Percentiles rank a stretch among this genome's conserved stretches.
These are phyloP conservation scores for Rhizopus microsporus DNA, from an alignment of 371 early-diverging fungal species.

Conservation along the genomic window DNA sequence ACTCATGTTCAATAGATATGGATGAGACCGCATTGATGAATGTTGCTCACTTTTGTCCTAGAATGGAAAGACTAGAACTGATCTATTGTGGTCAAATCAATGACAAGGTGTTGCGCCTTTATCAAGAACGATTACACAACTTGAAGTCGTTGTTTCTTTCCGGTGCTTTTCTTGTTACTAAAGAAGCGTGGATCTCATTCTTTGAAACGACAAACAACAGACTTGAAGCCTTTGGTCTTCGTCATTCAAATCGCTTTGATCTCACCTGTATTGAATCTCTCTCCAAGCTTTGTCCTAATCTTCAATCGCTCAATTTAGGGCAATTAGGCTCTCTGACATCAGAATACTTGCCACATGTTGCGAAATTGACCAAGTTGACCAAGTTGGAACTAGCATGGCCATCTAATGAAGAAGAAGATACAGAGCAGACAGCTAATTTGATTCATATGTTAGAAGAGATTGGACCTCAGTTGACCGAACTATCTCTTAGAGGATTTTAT, in stretches of 20 bases:
- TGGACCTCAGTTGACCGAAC: conserved; percentile 40
- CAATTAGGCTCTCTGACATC: conserved; percentile 57
- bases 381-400: conserved; percentile 55
- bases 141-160: conserved; percentile 64
- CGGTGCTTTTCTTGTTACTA: conserved; percentile 75
- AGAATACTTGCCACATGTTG: conserved; percentile 46
- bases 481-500: conserved; percentile 61
- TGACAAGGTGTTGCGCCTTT: conserved; percentile 51
- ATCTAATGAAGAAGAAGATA: conserved; percentile 14
- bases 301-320: conserved; percentile 60
- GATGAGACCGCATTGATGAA: conserved; percentile 52
- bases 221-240: conserved; percentile 60
- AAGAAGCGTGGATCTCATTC: conserved; percentile 60
- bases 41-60: conserved; percentile 69
- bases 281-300: conserved; percentile 50
- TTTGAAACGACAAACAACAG: conserved; percentile 52
- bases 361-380: conserved; percentile 36
- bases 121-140: conserved; percentile 45
- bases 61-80: conserved; percentile 60
- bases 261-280: conserved; percentile 54
- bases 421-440: conserved; percentile 9
- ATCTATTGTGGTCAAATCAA: conserved; percentile 79
- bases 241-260: conserved; percentile 66
- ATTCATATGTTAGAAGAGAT: conserved; percentile 10
- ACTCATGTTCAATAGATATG: conserved; percentile 43